Evolutionary conservation across 768 basidiomycete genomes (phyloP).

Genomic region (Inosperma sp.): DNA sequence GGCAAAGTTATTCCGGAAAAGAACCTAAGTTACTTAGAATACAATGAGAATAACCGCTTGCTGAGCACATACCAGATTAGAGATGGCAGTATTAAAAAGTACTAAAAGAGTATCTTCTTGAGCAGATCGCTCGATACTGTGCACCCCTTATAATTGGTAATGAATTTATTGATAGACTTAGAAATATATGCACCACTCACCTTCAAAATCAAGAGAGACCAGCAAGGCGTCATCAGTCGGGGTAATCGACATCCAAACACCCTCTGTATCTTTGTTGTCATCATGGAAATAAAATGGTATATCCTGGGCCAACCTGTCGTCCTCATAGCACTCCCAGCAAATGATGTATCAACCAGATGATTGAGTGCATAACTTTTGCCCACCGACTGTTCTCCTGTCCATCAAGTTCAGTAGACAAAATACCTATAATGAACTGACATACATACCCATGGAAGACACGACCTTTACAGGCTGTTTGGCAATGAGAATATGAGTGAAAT

Average conservation of each 20-base stretch:
- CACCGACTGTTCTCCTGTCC: constrained; percentile 55
- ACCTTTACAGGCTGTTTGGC: constrained; percentile 51
- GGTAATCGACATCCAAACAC: constrained; percentile 65
- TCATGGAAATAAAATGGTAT: no score
- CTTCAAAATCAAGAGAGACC: constrained; percentile 63
- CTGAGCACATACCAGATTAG: constrained; percentile 46
- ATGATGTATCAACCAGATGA: constrained; percentile 59
- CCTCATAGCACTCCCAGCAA: constrained; percentile 63
- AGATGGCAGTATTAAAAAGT: constrained; percentile 61
- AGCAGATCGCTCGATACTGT: constrained; percentile 58
- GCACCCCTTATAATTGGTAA: constrained; percentile 39
- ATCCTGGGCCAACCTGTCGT: no score
- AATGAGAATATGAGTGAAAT: not conserved
- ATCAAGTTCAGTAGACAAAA: no score
- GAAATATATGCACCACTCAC: constrained; percentile 23
- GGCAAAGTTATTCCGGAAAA: constrained; percentile 65
- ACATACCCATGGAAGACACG: constrained; percentile 67
- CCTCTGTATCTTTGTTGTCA: no score
- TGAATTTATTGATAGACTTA: not conserved
- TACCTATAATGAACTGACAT: no score
- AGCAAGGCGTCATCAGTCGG: constrained; percentile 51
- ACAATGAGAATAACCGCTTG: not conserved
- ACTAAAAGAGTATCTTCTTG: constrained; percentile 63
- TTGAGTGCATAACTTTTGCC: constrained; percentile 58
- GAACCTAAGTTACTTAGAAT: constrained; percentile 37